These are phyloP conservation scores for Chaetoceros tenuissimus DNA, from an alignment of 108 stramenopile genomes.

Conservation along the genomic window DNA sequence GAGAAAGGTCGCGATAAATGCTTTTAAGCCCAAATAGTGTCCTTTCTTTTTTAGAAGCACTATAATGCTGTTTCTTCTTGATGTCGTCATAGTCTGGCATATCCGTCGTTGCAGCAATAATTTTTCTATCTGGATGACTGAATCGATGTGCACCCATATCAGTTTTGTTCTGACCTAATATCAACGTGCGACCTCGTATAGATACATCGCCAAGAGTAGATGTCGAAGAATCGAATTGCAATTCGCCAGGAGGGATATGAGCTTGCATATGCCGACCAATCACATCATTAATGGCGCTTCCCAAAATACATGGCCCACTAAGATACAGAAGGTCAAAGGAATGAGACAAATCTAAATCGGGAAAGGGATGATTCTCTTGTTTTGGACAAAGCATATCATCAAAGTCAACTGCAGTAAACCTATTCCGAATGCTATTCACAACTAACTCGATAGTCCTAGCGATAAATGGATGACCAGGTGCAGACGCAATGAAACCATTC, in stretches of 20 bases:
- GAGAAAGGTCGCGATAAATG: background rate
- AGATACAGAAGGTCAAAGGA: constrained; percentile 49
- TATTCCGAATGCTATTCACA: constrained; percentile 61
- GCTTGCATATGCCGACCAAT: constrained; percentile 37
- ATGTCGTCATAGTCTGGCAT: constrained; percentile 66
- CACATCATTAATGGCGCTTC: constrained; percentile 35
- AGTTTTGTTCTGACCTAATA: constrained; percentile 44
- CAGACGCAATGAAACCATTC: constrained; percentile 56
- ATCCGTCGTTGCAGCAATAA: constrained; percentile 49
- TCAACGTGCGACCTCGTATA: constrained; percentile 50
- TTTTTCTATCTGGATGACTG: constrained; percentile 39
- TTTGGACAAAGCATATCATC: constrained; percentile 54
- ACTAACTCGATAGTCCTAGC: constrained; percentile 38
- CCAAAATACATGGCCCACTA: constrained; percentile 53
- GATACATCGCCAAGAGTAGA: constrained; percentile 1
- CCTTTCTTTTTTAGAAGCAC: constrained; percentile 9
- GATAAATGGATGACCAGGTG: constrained; percentile 54
- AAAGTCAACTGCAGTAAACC: constrained; percentile 56
- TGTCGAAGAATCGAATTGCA: constrained; percentile 15
- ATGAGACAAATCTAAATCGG: constrained; percentile 29
- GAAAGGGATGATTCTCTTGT: constrained; percentile 3
- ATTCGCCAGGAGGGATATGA: constrained; percentile 33
- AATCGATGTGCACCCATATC: constrained; percentile 66
- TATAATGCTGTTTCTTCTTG: constrained; percentile 38
- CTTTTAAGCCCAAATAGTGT: background rate